Base-by-base conservation (phyloP, 352 stramenopile genomes). In the Thraustochytrium striatum region DNA sequence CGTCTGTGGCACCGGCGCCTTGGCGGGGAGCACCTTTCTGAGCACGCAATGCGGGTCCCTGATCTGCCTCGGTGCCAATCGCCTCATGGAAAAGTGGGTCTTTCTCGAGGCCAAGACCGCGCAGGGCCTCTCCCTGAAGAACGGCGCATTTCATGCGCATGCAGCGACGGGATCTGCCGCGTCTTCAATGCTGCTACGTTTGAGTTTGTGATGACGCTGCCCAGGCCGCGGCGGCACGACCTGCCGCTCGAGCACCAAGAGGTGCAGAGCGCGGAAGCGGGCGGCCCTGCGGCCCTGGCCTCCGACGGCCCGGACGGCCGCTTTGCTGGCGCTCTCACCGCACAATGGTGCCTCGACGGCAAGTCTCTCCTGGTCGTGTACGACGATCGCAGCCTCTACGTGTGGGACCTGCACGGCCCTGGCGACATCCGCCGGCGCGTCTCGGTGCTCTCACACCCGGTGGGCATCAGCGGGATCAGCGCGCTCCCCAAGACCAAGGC, bases 341-440 rank as follows among this genome's bases (percentile, higher is more conserved):
- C 52, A 19, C 7, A 16, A 21, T 75, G 65, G 65, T 30, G 33
- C 19, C 5, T 5, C 3, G 7, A 75, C 0, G 52, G 52, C 13
- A n/a, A 35, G 11, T 28, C 25, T 16, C 30, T 75, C 21, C 41
- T 75, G 35, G 61, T 30, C 44, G 11, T 61, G 7, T 94, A 94
- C 79, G 88, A 86, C 36, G 90, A 94, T 62, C 87, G 87, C 69
- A 90, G 86, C 35, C 82, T 94, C 53, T 92, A 93, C 61, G 87
- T 95, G 30, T 93, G 91, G 57, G 85, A 87, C 43, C 86, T 89
- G 19, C 65, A 82, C 2, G 84, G 93, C 44, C 62, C 80, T n/a
- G 84, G 90, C 30, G 81, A 85, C 19, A 72, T 87, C 16, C 44
- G 44, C 7, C 44, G 16, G 1, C 43, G 44, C 16, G 65, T 30